Evolutionary conservation across 176 grass and related monocot genomes (phyloP).

Genomic region (Carex scoparia): DNA sequence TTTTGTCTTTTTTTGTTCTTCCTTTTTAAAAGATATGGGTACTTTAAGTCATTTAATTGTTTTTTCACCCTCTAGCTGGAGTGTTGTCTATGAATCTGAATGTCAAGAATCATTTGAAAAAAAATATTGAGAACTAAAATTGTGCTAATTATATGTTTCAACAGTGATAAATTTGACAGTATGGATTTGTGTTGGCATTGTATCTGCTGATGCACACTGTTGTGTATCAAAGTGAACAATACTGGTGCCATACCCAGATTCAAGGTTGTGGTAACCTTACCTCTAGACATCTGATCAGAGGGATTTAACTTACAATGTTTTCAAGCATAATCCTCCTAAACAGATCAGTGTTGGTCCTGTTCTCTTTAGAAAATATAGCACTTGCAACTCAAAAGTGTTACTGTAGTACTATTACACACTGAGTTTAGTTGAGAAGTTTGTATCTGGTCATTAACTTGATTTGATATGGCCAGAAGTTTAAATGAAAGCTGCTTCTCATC

Average conservation of each 20-base stretch:
- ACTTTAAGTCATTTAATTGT: not conserved
- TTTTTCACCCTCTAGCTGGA: not conserved
- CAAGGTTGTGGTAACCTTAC: not conserved
- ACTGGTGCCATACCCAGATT: not conserved
- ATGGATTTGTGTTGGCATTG: not conserved
- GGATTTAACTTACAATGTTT: not conserved
- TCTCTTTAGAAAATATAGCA: not conserved
- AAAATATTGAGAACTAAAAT: not conserved
- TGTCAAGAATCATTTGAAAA: not conserved
- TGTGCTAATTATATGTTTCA: not conserved
- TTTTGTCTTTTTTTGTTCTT: not conserved
- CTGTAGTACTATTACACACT: not conserved
- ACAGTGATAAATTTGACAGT: not conserved
- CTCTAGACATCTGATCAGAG: not conserved
- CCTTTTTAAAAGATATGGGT: too few species aligned
- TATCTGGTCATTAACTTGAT: constrained; percentile 31
- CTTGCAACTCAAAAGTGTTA: not conserved
- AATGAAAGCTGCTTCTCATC: constrained; percentile 40
- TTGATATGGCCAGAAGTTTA: constrained; percentile 38
- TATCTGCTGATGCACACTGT: not conserved
- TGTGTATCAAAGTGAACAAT: not conserved
- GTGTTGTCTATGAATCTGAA: not conserved
- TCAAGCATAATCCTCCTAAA: not conserved
- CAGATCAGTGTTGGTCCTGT: not conserved
- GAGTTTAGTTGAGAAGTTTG: constrained; percentile 8